Percentiles rank a stretch among this genome's conserved stretches.
Evolutionary conservation across 2,329 filamentous ascomycete genomes (phyloP).

Genomic region (Venturia aucupariae): DNA sequence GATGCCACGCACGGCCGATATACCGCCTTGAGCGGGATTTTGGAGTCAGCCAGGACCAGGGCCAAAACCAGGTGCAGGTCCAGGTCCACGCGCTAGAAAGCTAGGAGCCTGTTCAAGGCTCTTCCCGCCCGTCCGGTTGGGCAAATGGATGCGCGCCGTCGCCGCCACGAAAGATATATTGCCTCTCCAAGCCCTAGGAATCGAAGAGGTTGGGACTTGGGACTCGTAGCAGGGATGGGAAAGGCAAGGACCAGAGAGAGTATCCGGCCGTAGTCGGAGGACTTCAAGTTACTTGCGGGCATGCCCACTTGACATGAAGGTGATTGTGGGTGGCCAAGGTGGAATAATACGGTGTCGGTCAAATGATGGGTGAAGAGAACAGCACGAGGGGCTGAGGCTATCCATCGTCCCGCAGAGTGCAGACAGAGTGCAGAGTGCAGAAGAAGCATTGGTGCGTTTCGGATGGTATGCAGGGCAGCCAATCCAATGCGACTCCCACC

Average conservation of each 20-base stretch:
- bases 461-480: neutral
- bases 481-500: neutral
- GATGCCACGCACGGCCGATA: neutral
- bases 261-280: too few relatives aligned
- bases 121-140: neutral
- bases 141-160: neutral
- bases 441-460: conserved; percentile 4
- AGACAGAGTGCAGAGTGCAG: neutral
- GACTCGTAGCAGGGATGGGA: too few relatives aligned
- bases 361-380: too few relatives aligned
- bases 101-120: neutral
- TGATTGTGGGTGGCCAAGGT: too few relatives aligned
- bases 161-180: neutral
- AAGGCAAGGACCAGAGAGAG: too few relatives aligned
- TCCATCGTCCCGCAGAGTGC: neutral
- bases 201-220: too few relatives aligned
- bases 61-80: too few relatives aligned
- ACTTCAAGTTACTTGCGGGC: too few relatives aligned
- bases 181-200: too few relatives aligned
- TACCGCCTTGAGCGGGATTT: neutral
- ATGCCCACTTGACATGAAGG: too few relatives aligned
- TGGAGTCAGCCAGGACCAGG: neutral
- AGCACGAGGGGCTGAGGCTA: too few relatives aligned
- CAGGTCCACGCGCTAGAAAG: neutral
- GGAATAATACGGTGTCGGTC: too few relatives aligned